A percentile compares a stretch with the other conserved stretches of the same genome.
These are phyloP conservation scores for Pyrus betulifolia DNA, from an alignment of 306 rosid genomes.

Conservation along the genomic window DNA sequence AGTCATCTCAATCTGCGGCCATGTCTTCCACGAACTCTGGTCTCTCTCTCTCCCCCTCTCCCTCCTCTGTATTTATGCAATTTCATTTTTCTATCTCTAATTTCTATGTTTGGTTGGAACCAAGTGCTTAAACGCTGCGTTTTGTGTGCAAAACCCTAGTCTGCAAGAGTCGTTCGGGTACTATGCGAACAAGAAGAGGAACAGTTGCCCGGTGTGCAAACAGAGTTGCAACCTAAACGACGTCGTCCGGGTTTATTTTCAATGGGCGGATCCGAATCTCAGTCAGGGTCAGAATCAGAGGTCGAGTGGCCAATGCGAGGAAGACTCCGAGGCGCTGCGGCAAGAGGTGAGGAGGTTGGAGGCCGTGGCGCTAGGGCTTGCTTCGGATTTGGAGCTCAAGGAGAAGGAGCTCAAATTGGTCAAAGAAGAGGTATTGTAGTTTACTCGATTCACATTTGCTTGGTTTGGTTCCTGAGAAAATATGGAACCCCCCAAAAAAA, in stretches of 20 bases:
- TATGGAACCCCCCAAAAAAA: not conserved
- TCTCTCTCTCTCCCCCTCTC: not conserved
- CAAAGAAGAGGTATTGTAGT: conserved; percentile 45
- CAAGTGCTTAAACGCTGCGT: not conserved
- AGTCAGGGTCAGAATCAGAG: conserved; percentile 31
- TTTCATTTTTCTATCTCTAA: not conserved
- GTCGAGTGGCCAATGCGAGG: conserved; percentile 13
- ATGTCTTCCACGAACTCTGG: conserved; percentile 97
- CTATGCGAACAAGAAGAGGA: conserved; percentile 49
- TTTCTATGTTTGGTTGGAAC: not conserved
- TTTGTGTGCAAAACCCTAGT: conserved; percentile 30
- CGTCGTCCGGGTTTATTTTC: conserved; percentile 71
- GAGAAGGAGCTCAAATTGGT: conserved; percentile 41
- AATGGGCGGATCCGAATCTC: conserved; percentile 40
- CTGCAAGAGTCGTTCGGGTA: conserved; percentile 92
- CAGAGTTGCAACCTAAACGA: conserved; percentile 50
- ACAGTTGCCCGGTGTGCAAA: conserved; percentile 84
- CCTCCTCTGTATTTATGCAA: not conserved
- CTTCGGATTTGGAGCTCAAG: conserved; percentile 39
- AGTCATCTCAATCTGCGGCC: conserved; percentile 75
- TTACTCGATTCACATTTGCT: not conserved
- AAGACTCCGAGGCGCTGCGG: conserved; percentile 43
- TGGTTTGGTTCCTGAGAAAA: not conserved
- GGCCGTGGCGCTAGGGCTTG: conserved; percentile 44
- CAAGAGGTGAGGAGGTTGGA: conserved; percentile 62